These are phyloP conservation scores for Cladosporium cucumerinum DNA, from an alignment of 2,329 filamentous ascomycete genomes.

Conservation along the genomic window DNA sequence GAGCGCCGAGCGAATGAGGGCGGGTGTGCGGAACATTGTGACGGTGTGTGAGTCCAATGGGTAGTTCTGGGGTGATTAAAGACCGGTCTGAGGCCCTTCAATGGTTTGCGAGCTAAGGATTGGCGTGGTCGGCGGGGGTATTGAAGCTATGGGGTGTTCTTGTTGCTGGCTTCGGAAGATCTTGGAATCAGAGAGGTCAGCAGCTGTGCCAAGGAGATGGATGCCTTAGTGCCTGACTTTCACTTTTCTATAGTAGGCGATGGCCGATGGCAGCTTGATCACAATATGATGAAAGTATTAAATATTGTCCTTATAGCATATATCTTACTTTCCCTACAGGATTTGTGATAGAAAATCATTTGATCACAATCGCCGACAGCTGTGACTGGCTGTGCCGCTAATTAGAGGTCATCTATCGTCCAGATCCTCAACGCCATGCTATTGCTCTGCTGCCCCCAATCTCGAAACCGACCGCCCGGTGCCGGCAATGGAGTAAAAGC, in stretches of 20 bases:
- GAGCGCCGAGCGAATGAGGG: slow-evolving; percentile 16
- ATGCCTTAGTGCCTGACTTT: not conserved
- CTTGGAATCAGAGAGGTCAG: not conserved
- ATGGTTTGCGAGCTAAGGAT: slow-evolving; percentile 11
- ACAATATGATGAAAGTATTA: not conserved
- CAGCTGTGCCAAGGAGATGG: not conserved
- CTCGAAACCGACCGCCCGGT: too few relatives aligned
- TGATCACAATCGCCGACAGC: not conserved
- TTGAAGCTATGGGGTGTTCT: slow-evolving; percentile 10
- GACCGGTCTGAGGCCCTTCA: slow-evolving; percentile 15
- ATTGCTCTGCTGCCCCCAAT: not conserved
- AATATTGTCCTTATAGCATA: not conserved
- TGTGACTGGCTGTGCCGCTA: not conserved
- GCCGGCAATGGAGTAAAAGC: too few relatives aligned
- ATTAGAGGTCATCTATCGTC: not conserved
- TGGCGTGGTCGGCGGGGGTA: not conserved
- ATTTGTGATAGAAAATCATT: not conserved
- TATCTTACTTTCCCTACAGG: too few relatives aligned
- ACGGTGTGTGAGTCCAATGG: slow-evolving; percentile 10
- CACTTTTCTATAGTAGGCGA: not conserved
- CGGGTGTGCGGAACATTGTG: slow-evolving; percentile 17
- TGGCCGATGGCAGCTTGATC: not conserved
- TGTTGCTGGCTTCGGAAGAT: not conserved
- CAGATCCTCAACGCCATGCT: not conserved
- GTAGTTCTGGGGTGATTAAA: slow-evolving; percentile 2